Conservation (phyloP, 768 basidiomycete genomes). For the Boletus fagicola region DNA sequence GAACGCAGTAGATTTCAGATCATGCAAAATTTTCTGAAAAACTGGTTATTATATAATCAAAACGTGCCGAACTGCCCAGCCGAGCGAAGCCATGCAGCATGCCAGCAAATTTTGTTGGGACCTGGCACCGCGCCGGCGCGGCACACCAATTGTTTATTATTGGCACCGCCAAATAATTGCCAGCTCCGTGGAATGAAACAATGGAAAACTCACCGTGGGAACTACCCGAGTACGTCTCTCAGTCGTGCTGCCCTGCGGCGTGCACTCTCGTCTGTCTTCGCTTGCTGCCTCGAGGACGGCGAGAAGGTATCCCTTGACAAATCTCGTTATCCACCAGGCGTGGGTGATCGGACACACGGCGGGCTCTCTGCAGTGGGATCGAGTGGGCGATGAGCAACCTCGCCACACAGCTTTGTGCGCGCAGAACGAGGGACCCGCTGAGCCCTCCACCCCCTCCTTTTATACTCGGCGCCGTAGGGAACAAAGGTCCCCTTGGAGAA, state of each 20-base stretch:
- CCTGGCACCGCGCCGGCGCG: conserved; percentile 22
- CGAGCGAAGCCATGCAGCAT: conserved; percentile 22
- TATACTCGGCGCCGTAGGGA: conserved; percentile 15
- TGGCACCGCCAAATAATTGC: conserved; percentile 27
- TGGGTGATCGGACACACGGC: conserved; percentile 21
- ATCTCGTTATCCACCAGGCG: conserved; percentile 25
- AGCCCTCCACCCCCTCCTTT: conserved; percentile 15
- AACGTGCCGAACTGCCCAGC: conserved; percentile 27
- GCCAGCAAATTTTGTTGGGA: conserved; percentile 19
- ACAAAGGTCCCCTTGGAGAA: conserved; percentile 9
- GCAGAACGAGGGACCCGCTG: background rate
- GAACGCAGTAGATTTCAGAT: conserved; percentile 12
- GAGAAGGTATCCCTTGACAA: conserved; percentile 24
- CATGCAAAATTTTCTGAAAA: conserved; percentile 2
- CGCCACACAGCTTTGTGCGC: conserved; percentile 11
- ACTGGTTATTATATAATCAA: conserved; percentile 20
- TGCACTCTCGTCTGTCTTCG: conserved; percentile 26
- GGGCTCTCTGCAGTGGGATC: conserved; percentile 12
- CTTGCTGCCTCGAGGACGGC: conserved; percentile 35
- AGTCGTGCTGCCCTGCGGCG: conserved; percentile 11
- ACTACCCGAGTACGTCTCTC: conserved; percentile 12
- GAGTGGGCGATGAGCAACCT: conserved; percentile 4
- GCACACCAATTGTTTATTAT: conserved; percentile 29
- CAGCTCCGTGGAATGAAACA: conserved; percentile 28
- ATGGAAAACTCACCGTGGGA: conserved; percentile 36